These are phyloP conservation scores for Pelargonium australe DNA, from an alignment of 441 rosid species.

Conservation along the genomic window DNA sequence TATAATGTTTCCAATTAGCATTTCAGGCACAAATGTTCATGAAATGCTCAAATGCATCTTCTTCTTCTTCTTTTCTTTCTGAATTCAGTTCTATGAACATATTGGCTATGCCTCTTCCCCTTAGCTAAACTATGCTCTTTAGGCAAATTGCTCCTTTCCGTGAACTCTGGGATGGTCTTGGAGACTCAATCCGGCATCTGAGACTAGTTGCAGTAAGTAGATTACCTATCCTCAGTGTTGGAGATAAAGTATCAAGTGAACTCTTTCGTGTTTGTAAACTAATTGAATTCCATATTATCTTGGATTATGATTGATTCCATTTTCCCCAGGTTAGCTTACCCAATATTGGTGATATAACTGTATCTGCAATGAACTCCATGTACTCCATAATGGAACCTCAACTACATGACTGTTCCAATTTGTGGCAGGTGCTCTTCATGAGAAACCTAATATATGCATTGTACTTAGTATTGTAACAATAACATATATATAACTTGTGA, in stretches of 20 bases:
- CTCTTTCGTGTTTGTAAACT: background rate
- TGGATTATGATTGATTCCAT: background rate
- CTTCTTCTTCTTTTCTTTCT: too few relatives aligned
- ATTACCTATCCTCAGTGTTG: too few relatives aligned
- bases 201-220: conserved; percentile 50
- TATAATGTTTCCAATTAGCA: too few relatives aligned
- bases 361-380: conserved; percentile 44
- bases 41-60: too few relatives aligned
- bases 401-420: conserved; percentile 35
- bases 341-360: conserved; percentile 35
- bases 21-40: too few relatives aligned
- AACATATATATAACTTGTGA: background rate
- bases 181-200: conserved; percentile 31
- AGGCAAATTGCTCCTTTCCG: conserved; percentile 40
- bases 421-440: conserved; percentile 46
- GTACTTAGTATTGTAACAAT: background rate
- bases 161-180: conserved; percentile 46
- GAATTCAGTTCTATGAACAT: background rate
- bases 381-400: conserved; percentile 44
- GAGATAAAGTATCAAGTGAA: background rate
- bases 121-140: background rate
- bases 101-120: background rate
- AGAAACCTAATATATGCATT: conserved; percentile 4
- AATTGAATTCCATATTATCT: background rate
- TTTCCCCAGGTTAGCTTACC: conserved; percentile 49